Conservation (phyloP, 345 rosid species). For the Toxicodendron radicans region DNA sequence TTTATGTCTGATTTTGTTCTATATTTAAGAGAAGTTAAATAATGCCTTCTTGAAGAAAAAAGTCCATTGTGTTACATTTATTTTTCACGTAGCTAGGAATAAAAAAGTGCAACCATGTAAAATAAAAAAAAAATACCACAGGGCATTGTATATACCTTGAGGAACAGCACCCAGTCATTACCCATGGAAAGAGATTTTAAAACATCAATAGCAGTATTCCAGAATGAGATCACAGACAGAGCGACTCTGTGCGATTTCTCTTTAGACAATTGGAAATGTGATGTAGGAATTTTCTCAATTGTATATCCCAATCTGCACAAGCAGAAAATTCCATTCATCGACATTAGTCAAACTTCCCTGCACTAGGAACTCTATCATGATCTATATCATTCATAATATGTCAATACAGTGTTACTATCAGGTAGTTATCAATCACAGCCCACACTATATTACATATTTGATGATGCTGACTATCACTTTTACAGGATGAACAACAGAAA, state of each 20-base stretch:
- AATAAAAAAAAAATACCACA: neutral
- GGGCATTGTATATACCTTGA: conserved; percentile 51
- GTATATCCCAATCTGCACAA: conserved; percentile 75
- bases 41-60: too few species aligned
- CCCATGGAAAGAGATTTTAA: conserved; percentile 73
- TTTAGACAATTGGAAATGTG: conserved; percentile 62
- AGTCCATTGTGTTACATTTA: too few species aligned
- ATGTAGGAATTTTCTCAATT: conserved; percentile 69
- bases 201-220: conserved; percentile 57
- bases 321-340: conserved; percentile 14
- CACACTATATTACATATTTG: neutral
- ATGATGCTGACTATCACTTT: neutral
- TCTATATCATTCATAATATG: neutral
- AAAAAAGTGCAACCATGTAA: neutral
- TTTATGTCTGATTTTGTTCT: too few species aligned
- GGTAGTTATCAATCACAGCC: neutral
- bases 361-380: neutral
- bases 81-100: too few species aligned
- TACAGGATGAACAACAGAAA: neutral
- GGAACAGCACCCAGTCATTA: conserved; percentile 70
- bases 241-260: conserved; percentile 52
- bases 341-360: conserved; percentile 1
- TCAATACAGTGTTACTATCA: neutral
- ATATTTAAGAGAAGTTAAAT: too few species aligned
- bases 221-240: conserved; percentile 57